A percentile compares a stretch with the other conserved stretches of the same genome.
Evolutionary conservation across 352 stramenopile species (phyloP).

Genomic region (Pythium graminicola): DNA sequence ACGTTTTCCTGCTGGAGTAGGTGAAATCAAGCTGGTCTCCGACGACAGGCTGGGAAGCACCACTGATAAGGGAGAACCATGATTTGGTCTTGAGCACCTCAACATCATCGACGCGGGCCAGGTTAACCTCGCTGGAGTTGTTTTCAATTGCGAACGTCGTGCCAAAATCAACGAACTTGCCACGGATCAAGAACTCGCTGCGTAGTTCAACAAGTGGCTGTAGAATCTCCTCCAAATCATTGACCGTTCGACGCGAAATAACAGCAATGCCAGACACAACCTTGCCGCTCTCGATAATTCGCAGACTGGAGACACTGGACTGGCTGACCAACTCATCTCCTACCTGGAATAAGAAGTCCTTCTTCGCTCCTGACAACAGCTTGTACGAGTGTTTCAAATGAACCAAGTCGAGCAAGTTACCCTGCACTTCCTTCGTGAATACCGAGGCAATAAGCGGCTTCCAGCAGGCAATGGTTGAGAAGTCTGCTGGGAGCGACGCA

Average conservation of each 20-base stretch:
- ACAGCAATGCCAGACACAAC: constrained; percentile 63
- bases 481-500: constrained; percentile 49
- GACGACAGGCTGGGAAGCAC: constrained; percentile 21
- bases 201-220: constrained; percentile 68
- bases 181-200: constrained; percentile 83
- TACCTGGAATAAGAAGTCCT: constrained; percentile 38
- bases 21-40: constrained; percentile 50
- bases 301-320: constrained; percentile 60
- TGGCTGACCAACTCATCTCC: constrained; percentile 70
- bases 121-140: constrained; percentile 35
- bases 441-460: constrained; percentile 77
- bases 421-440: constrained; percentile 74
- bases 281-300: constrained; percentile 76
- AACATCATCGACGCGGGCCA: constrained; percentile 32
- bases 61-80: constrained; percentile 43
- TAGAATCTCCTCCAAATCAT: constrained; percentile 42
- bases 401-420: constrained; percentile 77
- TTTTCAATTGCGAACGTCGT: constrained; percentile 63
- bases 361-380: constrained; percentile 31
- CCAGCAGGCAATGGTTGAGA: constrained; percentile 76
- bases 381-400: constrained; percentile 85
- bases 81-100: constrained; percentile 59
- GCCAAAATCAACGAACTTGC: constrained; percentile 66
- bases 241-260: constrained; percentile 55
- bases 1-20: constrained; percentile 49